Percentiles rank a stretch among this genome's conserved stretches.
These are phyloP conservation scores for Leptodermis oblonga DNA, from an alignment of 257 asterid genomes.

Conservation along the genomic window DNA sequence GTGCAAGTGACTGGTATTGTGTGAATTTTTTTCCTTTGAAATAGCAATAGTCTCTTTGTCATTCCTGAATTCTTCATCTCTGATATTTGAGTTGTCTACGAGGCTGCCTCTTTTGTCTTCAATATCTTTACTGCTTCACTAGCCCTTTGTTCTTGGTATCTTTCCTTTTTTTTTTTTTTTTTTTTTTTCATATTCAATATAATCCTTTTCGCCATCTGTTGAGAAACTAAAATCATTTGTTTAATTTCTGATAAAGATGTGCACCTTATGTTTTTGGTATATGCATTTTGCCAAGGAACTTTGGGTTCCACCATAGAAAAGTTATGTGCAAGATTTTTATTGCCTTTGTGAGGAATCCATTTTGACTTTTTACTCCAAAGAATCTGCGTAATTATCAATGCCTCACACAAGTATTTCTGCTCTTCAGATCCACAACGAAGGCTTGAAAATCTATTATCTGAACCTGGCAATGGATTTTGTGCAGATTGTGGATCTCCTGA, in stretches of 20 bases:
- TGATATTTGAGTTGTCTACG: background rate
- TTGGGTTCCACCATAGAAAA: background rate
- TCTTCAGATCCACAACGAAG: conserved; percentile 51
- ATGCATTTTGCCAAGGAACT: background rate
- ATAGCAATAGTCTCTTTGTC: too few relatives aligned
- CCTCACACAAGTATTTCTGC: background rate
- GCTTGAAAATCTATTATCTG: conserved; percentile 58
- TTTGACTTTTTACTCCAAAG: background rate
- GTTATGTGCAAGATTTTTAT: background rate
- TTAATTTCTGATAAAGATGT: background rate
- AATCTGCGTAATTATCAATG: background rate
- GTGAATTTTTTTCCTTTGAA: too few relatives aligned
- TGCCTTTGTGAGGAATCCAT: background rate
- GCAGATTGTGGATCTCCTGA: conserved; percentile 93
- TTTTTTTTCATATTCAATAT: background rate
- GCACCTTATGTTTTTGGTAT: background rate
- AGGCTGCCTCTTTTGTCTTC: background rate
- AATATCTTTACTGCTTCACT: background rate
- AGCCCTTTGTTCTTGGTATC: background rate
- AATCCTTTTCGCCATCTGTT: background rate
- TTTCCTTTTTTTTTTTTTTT: background rate
- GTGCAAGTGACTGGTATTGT: too few relatives aligned
- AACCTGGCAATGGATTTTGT: conserved; percentile 64
- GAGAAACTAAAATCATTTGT: background rate
- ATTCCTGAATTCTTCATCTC: background rate